Percentiles rank a stretch among this genome's conserved stretches.
phyloP scores from a whole-genome alignment of 345 rosid species.

The Moringa oleifera region DNA sequence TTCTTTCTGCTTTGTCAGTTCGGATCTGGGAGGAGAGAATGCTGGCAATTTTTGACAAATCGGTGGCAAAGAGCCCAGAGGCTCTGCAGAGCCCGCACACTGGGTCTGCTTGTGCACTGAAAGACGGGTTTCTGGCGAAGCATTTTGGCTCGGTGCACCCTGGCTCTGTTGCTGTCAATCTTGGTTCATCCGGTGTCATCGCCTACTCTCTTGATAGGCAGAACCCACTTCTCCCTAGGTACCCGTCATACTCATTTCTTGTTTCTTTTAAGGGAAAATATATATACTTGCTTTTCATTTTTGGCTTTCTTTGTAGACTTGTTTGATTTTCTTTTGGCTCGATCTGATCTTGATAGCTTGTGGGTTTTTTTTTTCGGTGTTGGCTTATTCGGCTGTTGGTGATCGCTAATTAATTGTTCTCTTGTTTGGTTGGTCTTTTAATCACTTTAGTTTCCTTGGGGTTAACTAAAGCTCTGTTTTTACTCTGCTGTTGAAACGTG shows the following conservation, averaged over 20 bases:
- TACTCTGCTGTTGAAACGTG: too few species aligned
- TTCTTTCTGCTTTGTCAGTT: conserved; percentile 6
- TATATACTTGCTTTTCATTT: too few species aligned
- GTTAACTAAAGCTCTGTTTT: too few species aligned
- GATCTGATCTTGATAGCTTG: not conserved
- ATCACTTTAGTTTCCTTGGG: too few species aligned
- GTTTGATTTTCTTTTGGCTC: not conserved
- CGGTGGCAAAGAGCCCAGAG: conserved; percentile 80
- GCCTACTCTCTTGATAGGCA: conserved; percentile 66
- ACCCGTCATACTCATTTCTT: not conserved
- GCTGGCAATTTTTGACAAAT: conserved; percentile 85
- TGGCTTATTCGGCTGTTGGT: too few species aligned
- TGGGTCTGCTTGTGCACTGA: conserved; percentile 46
- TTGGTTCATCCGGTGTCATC: conserved; percentile 69
- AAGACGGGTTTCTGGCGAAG: conserved; percentile 57
- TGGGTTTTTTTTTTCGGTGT: not conserved
- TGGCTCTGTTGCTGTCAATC: conserved; percentile 56
- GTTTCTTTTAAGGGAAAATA: not conserved
- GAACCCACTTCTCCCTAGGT: conserved; percentile 94
- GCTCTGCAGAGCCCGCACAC: conserved; percentile 58
- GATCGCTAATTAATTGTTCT: too few species aligned
- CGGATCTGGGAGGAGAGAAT: conserved; percentile 26
- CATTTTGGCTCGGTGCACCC: conserved; percentile 54
- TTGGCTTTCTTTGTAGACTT: not conserved
- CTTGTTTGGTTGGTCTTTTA: too few species aligned